phyloP scores from a whole-genome alignment of 305 asterid genomes.

The Solanum hybrid region DNA sequence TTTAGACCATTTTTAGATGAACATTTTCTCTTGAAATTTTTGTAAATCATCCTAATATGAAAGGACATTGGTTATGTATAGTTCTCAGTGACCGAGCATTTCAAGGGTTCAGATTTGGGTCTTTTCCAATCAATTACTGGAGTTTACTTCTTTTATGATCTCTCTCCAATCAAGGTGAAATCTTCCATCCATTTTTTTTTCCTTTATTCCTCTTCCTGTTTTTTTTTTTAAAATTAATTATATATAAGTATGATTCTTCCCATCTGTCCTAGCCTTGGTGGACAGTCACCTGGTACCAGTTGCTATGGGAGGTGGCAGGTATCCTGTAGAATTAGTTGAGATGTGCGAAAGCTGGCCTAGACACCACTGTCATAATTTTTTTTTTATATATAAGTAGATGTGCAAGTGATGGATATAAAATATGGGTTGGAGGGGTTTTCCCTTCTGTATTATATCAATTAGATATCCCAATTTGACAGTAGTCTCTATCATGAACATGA shows the following conservation, averaged over 20 bases:
- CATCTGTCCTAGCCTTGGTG: background rate
- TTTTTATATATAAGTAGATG: background rate
- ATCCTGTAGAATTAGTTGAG: background rate
- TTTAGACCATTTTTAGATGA: constrained; percentile 4
- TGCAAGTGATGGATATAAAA: background rate
- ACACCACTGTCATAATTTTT: background rate
- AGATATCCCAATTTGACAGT: background rate
- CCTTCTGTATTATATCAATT: background rate
- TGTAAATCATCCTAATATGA: background rate
- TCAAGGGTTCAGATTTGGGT: constrained; percentile 55
- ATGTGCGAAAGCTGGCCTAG: background rate
- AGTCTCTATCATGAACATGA: background rate
- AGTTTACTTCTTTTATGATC: constrained; percentile 87
- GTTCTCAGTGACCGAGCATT: constrained; percentile 98
- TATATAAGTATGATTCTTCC: background rate
- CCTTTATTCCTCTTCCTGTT: background rate
- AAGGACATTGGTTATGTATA: constrained; percentile 23
- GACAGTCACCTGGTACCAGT: background rate
- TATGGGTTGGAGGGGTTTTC: background rate
- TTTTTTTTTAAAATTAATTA: background rate
- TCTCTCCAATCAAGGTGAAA: constrained; percentile 84
- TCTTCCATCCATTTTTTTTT: background rate
- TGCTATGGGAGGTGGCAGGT: background rate
- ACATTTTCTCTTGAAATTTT: background rate
- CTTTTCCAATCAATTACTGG: constrained; percentile 62